These are phyloP conservation scores for Penicillium cinerascens DNA, from an alignment of 495 filamentous ascomycete genomes.

Conservation along the genomic window DNA sequence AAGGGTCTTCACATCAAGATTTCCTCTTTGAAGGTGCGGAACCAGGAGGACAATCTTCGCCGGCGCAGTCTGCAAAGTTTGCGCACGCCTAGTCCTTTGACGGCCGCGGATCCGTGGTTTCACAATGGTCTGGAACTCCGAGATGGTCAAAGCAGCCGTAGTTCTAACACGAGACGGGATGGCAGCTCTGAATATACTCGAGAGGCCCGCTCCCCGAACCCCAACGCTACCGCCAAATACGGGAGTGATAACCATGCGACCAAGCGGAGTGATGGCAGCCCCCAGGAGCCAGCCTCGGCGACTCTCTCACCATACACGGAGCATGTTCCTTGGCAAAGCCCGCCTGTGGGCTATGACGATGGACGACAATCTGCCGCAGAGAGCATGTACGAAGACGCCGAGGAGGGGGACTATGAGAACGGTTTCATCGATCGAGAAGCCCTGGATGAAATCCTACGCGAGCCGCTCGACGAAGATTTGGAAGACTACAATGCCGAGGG, in stretches of 20 bases:
- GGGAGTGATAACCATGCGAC: background rate
- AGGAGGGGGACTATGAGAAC: slow-evolving; percentile 44
- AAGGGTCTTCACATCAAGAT: slow-evolving; percentile 89
- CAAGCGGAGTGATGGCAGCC: slow-evolving; percentile 3
- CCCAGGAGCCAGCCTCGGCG: slow-evolving; percentile 1
- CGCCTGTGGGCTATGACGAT: slow-evolving; percentile 17
- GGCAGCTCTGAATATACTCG: slow-evolving; percentile 18
- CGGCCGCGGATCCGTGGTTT: slow-evolving; percentile 74
- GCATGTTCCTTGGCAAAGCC: background rate
- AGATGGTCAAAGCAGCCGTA: slow-evolving; percentile 26
- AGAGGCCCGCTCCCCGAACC: slow-evolving; percentile 7
- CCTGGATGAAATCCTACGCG: slow-evolving; percentile 40
- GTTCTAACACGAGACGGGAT: slow-evolving; percentile 18
- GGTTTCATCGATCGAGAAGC: slow-evolving; percentile 52
- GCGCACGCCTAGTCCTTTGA: slow-evolving; percentile 81
- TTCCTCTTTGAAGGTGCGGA: slow-evolving; percentile 76
- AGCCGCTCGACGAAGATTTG: slow-evolving; percentile 40
- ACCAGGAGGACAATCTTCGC: slow-evolving; percentile 76
- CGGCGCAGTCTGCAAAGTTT: slow-evolving; percentile 81
- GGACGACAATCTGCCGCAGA: slow-evolving; percentile 38
- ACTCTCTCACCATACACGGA: background rate
- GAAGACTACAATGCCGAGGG: slow-evolving; percentile 23
- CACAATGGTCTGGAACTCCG: slow-evolving; percentile 46
- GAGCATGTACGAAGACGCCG: slow-evolving; percentile 60
- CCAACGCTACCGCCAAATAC: background rate